phyloP scores from a whole-genome alignment of 2,329 filamentous ascomycete species.

The Neofusicoccum ribis region DNA sequence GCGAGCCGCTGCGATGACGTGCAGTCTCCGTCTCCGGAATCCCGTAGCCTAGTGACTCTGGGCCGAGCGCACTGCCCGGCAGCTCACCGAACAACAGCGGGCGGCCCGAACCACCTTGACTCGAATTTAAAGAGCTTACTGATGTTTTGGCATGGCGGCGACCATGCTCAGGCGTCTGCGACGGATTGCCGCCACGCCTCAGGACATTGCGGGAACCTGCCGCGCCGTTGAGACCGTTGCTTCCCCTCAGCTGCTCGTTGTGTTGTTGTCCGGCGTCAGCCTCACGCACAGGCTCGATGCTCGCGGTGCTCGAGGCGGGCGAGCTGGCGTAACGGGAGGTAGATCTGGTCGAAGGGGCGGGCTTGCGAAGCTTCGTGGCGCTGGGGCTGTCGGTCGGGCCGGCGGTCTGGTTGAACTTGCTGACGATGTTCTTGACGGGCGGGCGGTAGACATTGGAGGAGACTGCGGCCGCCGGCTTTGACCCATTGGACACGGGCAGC shows the following conservation, averaged over 20 bases:
- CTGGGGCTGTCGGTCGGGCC: slow-evolving; percentile 31
- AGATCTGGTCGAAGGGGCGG: slow-evolving; percentile 28
- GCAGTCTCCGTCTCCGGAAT: slow-evolving; percentile 10
- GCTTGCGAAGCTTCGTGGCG: slow-evolving; percentile 26
- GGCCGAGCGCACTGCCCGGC: not conserved
- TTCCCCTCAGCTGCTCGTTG: slow-evolving; percentile 7
- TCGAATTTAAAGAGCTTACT: slow-evolving; percentile 18
- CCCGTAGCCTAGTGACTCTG: slow-evolving; percentile 7
- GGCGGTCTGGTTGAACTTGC: slow-evolving; percentile 36
- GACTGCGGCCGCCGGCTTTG: not conserved
- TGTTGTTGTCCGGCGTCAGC: not conserved
- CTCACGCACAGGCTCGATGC: slow-evolving; percentile 5
- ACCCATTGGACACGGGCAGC: slow-evolving; percentile 14
- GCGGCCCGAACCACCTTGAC: slow-evolving; percentile 2
- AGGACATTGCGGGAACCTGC: slow-evolving; percentile 13
- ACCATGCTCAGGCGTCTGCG: slow-evolving; percentile 4
- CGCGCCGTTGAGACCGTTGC: slow-evolving; percentile 15
- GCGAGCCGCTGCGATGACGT: slow-evolving; percentile 16
- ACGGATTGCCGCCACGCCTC: slow-evolving; percentile 13
- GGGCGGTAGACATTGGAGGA: slow-evolving; percentile 24
- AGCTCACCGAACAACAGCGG: slow-evolving; percentile 20
- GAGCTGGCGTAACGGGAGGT: slow-evolving; percentile 29
- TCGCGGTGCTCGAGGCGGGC: slow-evolving; percentile 5
- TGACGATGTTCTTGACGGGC: slow-evolving; percentile 39
- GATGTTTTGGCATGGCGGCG: slow-evolving; percentile 12